Evolutionary conservation across 23 red algal genomes (phyloP).

Genomic region (Gracilaria gracilis): DNA sequence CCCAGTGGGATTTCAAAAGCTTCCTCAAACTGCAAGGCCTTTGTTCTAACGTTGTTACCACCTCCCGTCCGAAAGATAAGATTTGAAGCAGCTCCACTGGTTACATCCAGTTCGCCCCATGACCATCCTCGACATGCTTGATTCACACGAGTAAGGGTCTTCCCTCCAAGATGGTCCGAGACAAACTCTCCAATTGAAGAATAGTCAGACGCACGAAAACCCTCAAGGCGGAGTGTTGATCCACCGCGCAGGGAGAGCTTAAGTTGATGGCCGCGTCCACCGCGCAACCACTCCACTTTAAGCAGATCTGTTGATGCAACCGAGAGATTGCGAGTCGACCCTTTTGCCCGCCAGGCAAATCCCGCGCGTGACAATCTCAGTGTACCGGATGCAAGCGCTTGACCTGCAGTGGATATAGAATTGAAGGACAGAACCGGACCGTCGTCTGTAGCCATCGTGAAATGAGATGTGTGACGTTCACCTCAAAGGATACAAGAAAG

Average conservation of each 20-base stretch:
- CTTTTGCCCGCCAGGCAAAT: slow-evolving; percentile 86
- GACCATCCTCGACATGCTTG: slow-evolving; percentile 84
- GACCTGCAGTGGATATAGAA: slow-evolving; percentile 74
- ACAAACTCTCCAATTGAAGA: slow-evolving; percentile 58
- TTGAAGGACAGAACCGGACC: slow-evolving; percentile 57
- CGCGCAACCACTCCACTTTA: slow-evolving; percentile 78
- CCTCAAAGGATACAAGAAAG: too few species aligned
- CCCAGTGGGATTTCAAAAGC: slow-evolving; percentile 89
- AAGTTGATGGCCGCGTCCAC: slow-evolving; percentile 82
- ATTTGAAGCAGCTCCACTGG: slow-evolving; percentile 50
- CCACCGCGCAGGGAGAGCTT: slow-evolving; percentile 61
- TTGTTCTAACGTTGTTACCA: slow-evolving; percentile 40
- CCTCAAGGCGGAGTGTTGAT: slow-evolving; percentile 79
- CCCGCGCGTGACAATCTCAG: slow-evolving; percentile 53
- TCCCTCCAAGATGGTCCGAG: slow-evolving; percentile 19
- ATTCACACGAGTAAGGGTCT: slow-evolving; percentile 64
- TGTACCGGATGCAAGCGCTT: slow-evolving; percentile 60
- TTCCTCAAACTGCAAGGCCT: slow-evolving; percentile 72
- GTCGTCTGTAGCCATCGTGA: slow-evolving; percentile 35
- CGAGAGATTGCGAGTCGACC: slow-evolving; percentile 53
- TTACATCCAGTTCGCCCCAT: slow-evolving; percentile 81
- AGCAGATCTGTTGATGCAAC: slow-evolving; percentile 62
- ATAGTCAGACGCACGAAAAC: slow-evolving; percentile 70
- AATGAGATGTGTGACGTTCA: not conserved
- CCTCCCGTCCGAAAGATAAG: slow-evolving; percentile 78